Evolutionary conservation across 805 yeast genomes (phyloP).

Genomic region (Candida ulmi): DNA sequence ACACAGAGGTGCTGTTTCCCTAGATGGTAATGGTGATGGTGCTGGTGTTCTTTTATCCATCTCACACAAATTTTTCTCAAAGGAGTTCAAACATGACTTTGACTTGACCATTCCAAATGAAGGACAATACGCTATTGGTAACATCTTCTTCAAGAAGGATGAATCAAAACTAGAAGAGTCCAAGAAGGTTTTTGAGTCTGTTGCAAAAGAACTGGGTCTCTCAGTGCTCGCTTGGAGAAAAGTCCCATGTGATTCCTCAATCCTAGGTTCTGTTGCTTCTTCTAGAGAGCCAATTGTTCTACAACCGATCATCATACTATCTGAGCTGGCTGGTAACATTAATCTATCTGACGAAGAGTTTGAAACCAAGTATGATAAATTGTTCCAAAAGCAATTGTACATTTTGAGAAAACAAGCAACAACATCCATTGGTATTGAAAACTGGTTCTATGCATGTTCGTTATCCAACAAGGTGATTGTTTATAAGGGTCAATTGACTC

Average conservation of each 20-base stretch:
- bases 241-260: conserved; percentile 92
- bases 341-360: conserved; percentile 45
- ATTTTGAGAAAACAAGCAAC: conserved; percentile 86
- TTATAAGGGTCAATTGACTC: conserved; percentile 96
- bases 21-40: conserved; percentile 98
- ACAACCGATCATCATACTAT: conserved; percentile 87
- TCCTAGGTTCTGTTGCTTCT: conserved; percentile 90
- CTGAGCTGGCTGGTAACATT: conserved; percentile 37
- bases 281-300: conserved; percentile 87
- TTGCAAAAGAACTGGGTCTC: conserved; percentile 73
- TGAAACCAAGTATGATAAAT: conserved; percentile 48
- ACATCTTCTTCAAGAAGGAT: conserved; percentile 88
- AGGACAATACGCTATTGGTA: conserved; percentile 94
- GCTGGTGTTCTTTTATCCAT: conserved; percentile 94
- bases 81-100: conserved; percentile 75
- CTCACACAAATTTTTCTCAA: conserved; percentile 80
- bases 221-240: conserved; percentile 90
- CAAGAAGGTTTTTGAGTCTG: conserved; percentile 69
- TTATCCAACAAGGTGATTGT: conserved; percentile 84
- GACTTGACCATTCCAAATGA: conserved; percentile 62
- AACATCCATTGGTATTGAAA: conserved; percentile 87
- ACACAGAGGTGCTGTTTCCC: conserved; percentile 96
- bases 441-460: conserved; percentile 97
- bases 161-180: conserved; percentile 61
- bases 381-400: conserved; percentile 78